phyloP scores from a whole-genome alignment of 169 alveolate species.

The Plasmodium gonderi region DNA sequence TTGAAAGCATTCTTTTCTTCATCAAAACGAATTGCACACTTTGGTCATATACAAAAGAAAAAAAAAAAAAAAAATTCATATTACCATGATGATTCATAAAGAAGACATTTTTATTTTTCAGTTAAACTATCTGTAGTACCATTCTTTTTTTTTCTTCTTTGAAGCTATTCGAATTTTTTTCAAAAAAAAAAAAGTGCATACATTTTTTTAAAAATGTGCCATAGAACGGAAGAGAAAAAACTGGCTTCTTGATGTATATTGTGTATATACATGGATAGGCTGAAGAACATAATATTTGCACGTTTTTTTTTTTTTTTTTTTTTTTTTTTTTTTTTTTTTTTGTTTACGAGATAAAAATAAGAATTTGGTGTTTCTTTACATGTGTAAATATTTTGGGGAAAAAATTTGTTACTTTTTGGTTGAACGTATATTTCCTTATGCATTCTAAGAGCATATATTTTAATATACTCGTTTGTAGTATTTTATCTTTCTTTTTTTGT shows the following conservation, averaged over 20 bases:
- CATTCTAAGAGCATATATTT: neutral
- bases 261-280: neutral
- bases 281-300: neutral
- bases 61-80: neutral
- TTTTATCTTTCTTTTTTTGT: neutral
- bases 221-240: neutral
- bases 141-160: neutral
- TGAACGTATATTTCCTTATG: neutral
- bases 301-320: neutral
- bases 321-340: neutral
- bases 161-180: neutral
- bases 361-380: neutral
- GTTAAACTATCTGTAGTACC: neutral
- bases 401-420: too few relatives aligned
- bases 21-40: neutral
- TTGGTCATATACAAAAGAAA: neutral
- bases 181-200: neutral
- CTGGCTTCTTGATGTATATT: neutral
- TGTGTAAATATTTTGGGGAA: neutral
- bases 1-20: neutral
- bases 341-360: neutral
- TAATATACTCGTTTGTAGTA: neutral
- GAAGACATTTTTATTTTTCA: neutral
- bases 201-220: neutral
- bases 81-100: neutral